Conservation (phyloP, 2,329 filamentous ascomycete species). For the Ophiobolus disseminans region DNA sequence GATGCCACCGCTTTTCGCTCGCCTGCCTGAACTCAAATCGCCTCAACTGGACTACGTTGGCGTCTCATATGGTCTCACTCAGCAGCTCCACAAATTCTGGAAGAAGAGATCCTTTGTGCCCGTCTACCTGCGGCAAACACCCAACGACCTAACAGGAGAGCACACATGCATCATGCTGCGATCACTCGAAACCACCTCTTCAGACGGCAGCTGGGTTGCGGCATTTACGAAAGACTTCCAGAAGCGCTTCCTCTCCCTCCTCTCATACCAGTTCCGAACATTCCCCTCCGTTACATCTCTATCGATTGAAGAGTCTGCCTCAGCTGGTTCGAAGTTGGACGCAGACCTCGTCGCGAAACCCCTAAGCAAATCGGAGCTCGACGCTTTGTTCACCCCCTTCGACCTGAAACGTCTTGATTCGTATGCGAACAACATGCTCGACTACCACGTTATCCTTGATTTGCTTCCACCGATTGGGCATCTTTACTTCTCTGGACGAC, state of each 20-base stretch:
- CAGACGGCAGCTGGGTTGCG: constrained; percentile 82
- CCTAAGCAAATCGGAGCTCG: constrained; percentile 77
- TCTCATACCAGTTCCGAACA: constrained; percentile 89
- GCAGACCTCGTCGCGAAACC: constrained; percentile 57
- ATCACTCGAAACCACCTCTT: constrained; percentile 65
- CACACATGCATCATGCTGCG: constrained; percentile 98
- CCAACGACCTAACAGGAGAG: constrained; percentile 95
- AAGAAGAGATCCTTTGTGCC: constrained; percentile 85
- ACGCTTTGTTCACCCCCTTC: constrained; percentile 81
- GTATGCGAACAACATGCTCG: constrained; percentile 95
- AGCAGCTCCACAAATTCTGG: constrained; percentile 93
- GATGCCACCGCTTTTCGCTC: constrained; percentile 93
- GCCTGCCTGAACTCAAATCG: constrained; percentile 81
- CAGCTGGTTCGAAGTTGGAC: constrained; percentile 72
- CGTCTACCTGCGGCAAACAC: constrained; percentile 91
- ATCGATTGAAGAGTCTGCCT: constrained; percentile 86
- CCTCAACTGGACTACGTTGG: constrained; percentile 88
- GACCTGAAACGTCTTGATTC: constrained; percentile 94
- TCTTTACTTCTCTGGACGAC: constrained; percentile 82
- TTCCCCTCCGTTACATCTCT: constrained; percentile 82
- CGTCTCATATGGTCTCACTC: constrained; percentile 92
- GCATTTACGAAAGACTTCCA: constrained; percentile 95
- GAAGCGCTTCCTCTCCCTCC: constrained; percentile 84
- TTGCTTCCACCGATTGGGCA: constrained; percentile 82
- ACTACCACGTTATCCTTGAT: constrained; percentile 97